Evolutionary conservation across 2,329 filamentous ascomycete species (phyloP), one percentile per base, ranked within the genome.

Genomic region (Teratosphaeria nubilosa): DNA sequence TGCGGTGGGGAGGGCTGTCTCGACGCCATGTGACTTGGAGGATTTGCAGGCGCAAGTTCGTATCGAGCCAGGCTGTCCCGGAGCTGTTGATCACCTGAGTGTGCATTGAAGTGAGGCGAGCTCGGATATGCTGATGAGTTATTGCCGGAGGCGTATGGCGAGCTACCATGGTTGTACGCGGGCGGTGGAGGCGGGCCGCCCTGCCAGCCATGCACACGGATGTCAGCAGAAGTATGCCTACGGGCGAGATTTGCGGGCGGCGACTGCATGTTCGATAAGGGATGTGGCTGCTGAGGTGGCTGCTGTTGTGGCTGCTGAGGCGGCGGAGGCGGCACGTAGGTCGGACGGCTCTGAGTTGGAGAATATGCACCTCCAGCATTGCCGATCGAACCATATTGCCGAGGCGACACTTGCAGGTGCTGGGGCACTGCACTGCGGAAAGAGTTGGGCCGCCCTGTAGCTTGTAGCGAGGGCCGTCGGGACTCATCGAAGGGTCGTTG

Each of bases 151-250:
- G 82, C 79, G 68, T 85, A 88, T 11, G 86, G 88, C 5, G 86
- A 87, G 27, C 64, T 68, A 32, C 61, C 65, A 25, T 82, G 79
- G 50, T 78, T 76, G 37, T 70, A 70, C 20, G 75, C 71, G 62
- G 72, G 78, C 7, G 79, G 79, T 62, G 85, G 86, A 85, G 50
- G 24, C 41, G 27, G 16, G 30, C 88, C 92, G 41, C 87, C 90
- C 70, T 91, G 87, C 66, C 77, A 91, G 60, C 77, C 76, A 61
- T 78, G 75, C 5, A 76, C 87, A 56, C 94, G 86, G 65, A 99
- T 97, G 71, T 99, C 94, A 59, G 94, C 94, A 45, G 91, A 92
- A 1, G 94, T 99, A 74, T 99, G 94, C 61, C 92, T 84, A 62
- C 92, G 86, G 51, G 85, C 83, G 53, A 96, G 79, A 66, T 85